Conservation (phyloP, 1,284 basidiomycete species). For the Cryptococcus hybrid region DNA sequence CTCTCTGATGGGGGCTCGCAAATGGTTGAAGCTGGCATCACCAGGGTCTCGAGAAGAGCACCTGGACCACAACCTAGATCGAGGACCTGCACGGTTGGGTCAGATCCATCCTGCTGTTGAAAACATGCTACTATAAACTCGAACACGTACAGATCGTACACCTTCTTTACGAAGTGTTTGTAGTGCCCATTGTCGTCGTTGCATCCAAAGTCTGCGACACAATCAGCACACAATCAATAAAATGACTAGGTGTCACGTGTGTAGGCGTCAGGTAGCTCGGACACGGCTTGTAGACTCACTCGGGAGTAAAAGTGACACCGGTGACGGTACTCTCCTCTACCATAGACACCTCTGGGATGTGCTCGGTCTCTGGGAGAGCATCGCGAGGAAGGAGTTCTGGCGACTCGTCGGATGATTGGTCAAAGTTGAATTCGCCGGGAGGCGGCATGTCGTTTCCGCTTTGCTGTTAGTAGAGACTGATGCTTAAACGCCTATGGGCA, state of each 20-base stretch:
- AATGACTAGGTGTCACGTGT: no score
- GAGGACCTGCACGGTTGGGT: slow-evolving; percentile 27
- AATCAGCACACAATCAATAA: neutral
- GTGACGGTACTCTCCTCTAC: slow-evolving; percentile 47
- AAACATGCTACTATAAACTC: no score
- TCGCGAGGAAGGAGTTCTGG: slow-evolving; percentile 16
- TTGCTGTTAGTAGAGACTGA: no score
- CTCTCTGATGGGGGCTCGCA: slow-evolving; percentile 34
- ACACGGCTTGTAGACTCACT: slow-evolving; percentile 27
- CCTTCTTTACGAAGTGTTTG: slow-evolving; percentile 41
- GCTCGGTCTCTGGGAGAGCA: slow-evolving; percentile 10
- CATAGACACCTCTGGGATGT: slow-evolving; percentile 42
- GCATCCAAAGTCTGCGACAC: slow-evolving; percentile 43
- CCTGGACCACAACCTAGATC: slow-evolving; percentile 49
- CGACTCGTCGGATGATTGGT: slow-evolving; percentile 3
- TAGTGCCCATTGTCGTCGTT: slow-evolving; percentile 46
- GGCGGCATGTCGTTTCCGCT: no score
- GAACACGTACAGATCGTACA: slow-evolving; percentile 35
- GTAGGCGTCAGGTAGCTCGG: neutral
- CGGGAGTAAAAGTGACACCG: slow-evolving; percentile 47
- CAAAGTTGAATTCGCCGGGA: neutral
- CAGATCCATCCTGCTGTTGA: neutral
- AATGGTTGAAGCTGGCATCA: slow-evolving; percentile 41
- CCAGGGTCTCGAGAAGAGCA: slow-evolving; percentile 43
- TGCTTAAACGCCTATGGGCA: no score